Evolutionary conservation across 306 rosid species (phyloP).

Genomic region (Lathyrus sativus): DNA sequence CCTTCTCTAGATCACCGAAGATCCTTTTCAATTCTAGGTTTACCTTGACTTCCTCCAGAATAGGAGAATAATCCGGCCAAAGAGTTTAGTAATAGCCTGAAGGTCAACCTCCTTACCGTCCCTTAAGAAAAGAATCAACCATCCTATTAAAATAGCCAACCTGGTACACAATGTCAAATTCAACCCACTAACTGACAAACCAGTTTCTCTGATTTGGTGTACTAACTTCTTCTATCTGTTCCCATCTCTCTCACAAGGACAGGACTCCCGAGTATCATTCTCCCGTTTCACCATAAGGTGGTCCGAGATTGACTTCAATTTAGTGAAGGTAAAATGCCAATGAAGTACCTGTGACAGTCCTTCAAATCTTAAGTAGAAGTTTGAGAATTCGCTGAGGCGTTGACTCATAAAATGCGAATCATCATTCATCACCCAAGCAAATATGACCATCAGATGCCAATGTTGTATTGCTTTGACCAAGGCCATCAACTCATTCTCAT

Average conservation of each 20-base stretch:
- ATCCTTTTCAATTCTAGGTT: neutral
- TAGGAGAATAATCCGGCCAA: neutral
- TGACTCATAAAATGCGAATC: neutral
- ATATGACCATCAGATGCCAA: neutral
- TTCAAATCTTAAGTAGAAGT: neutral
- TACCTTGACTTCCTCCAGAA: slow-evolving; percentile 9
- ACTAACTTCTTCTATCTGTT: neutral
- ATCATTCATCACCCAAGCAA: neutral
- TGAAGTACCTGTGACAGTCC: neutral
- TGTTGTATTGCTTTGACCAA: slow-evolving; percentile 2
- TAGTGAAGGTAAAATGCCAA: neutral
- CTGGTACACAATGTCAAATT: neutral
- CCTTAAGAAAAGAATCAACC: neutral
- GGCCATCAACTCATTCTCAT: neutral
- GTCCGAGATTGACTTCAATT: neutral
- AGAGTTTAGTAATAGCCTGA: neutral
- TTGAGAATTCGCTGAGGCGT: neutral
- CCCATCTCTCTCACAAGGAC: neutral
- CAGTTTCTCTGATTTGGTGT: neutral
- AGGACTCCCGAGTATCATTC: neutral
- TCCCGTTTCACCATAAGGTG: neutral
- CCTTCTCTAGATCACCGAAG: neutral
- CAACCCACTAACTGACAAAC: slow-evolving; percentile 1
- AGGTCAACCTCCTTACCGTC: neutral
- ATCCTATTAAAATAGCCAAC: neutral